These are phyloP conservation scores for Picea abies DNA, from an alignment of 83 land plant genomes.

Conservation along the genomic window DNA sequence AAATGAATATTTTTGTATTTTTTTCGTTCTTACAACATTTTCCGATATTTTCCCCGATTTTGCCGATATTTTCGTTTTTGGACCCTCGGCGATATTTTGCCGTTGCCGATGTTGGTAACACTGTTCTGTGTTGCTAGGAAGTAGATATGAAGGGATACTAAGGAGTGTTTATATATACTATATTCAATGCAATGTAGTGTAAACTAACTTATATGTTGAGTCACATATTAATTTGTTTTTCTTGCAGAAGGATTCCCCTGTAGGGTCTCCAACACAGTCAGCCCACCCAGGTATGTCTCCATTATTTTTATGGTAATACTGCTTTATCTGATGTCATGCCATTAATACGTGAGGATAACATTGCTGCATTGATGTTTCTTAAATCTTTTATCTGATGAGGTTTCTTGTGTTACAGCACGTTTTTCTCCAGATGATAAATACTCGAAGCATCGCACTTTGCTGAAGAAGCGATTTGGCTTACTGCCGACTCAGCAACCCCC, in stretches of 20 bases:
- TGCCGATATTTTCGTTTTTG: too few relatives aligned
- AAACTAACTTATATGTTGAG: too few relatives aligned
- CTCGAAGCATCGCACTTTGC: conserved; percentile 75
- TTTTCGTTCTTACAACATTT: too few relatives aligned
- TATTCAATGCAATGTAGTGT: too few relatives aligned
- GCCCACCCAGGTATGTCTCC: conserved; percentile 82
- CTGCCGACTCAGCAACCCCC: conserved; percentile 83
- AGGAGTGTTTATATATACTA: too few relatives aligned
- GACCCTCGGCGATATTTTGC: too few relatives aligned
- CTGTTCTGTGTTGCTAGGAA: too few relatives aligned
- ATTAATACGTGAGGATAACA: neutral
- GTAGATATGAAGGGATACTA: too few relatives aligned
- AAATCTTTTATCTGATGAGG: neutral
- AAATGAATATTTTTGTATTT: too few relatives aligned
- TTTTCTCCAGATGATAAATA: conserved; percentile 96
- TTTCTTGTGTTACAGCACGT: conserved; percentile 64
- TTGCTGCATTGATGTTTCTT: neutral
- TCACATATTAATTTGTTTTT: too few relatives aligned
- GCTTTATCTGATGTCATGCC: neutral
- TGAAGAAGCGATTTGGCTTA: conserved; percentile 91
- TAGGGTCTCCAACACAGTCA: conserved; percentile 66
- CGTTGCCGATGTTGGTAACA: too few relatives aligned
- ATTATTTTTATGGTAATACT: neutral
- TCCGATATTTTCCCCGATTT: too few relatives aligned
- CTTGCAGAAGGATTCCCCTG: conserved; percentile 86